Evolutionary conservation across 2,329 filamentous ascomycete species (phyloP), one percentile per base, ranked within the genome.

Genomic region (Bisporella sp.): DNA sequence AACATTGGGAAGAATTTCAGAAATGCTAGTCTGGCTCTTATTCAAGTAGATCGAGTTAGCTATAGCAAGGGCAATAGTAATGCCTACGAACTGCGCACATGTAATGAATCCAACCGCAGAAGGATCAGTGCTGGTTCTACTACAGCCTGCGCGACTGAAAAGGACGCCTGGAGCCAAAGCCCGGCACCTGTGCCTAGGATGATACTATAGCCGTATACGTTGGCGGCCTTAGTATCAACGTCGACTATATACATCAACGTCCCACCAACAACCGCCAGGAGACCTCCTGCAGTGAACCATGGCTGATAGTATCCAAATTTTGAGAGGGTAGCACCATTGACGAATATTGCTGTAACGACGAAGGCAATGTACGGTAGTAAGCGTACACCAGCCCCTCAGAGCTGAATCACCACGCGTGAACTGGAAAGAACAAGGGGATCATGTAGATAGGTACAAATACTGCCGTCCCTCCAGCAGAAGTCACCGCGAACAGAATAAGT

Each of bases 381-480:
- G 5, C 67, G 59, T n/a, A 71, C 64, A 39, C 65, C 64, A 9
- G 67, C 62, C 48, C n/a, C 69, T 78, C 9, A 77, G 72, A 5
- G 72, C 72, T 1, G 69, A 67, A 30, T 76, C 66, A 37, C 69
- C 70, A 8, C 72, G 69, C 35, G 77, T 73, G 50, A 76, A 75
- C 46, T 75, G 73, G 47, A 75, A n/a, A 76, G 57, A 72, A 71
- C 50, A 79, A 74, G 31, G 77, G 71, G 45, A 74, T 67, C 47
- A 71, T 68, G 30, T 62, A 61, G 49, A 61, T 57, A 1, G 56
- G 55, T 13, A 62, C 50, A 41, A 63, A 60, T 33, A 58, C 50
- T 5, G 57, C 59, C 1, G 59, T 57, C 7, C 57, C 58, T 5
- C 55, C 58, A 2, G 49, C 41, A 6, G 63, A 65, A 51, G 64